Conservation (phyloP, 495 filamentous ascomycete species). For the Aspergillus biplanus region DNA sequence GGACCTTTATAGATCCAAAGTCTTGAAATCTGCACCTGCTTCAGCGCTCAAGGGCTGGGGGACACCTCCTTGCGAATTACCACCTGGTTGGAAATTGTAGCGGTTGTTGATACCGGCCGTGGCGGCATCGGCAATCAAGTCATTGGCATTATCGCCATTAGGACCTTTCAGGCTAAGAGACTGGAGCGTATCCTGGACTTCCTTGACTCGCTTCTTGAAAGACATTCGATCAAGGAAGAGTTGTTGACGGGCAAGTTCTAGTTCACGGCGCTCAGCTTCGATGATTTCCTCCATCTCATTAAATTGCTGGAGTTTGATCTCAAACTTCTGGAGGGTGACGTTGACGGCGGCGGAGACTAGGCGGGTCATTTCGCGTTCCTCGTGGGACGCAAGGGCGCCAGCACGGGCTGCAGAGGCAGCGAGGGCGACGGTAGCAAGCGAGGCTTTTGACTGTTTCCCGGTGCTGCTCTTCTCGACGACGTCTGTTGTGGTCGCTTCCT, state of each 20-base stretch:
- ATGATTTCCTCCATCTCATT: conserved; percentile 92
- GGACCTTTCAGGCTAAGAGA: conserved; percentile 60
- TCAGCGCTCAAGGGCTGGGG: conserved; percentile 67
- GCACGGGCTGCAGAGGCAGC: conserved; percentile 84
- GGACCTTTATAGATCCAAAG: conserved; percentile 47
- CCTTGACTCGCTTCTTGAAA: conserved; percentile 83
- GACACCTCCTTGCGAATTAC: conserved; percentile 50
- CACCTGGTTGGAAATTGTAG: conserved; percentile 62
- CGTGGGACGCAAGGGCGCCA: conserved; percentile 86
- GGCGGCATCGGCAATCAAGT: conserved; percentile 52
- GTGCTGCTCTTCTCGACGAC: conserved; percentile 25
- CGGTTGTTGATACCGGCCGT: conserved; percentile 55
- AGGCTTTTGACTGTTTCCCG: conserved; percentile 42
- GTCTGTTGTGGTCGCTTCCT: conserved; percentile 33
- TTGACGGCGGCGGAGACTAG: conserved; percentile 87
- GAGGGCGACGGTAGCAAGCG: conserved; percentile 76
- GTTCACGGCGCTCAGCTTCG: conserved; percentile 87
- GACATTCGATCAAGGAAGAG: conserved; percentile 88
- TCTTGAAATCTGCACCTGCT: conserved; percentile 53
- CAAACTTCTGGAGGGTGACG: conserved; percentile 78
- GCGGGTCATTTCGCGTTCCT: conserved; percentile 93
- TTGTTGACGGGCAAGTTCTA: conserved; percentile 88
- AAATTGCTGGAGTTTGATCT: conserved; percentile 88
- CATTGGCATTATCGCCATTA: conserved; percentile 53
- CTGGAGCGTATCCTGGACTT: conserved; percentile 77